Evolutionary conservation across 140 eudicot species (phyloP).

Genomic region (Ambrosia hybrid): DNA sequence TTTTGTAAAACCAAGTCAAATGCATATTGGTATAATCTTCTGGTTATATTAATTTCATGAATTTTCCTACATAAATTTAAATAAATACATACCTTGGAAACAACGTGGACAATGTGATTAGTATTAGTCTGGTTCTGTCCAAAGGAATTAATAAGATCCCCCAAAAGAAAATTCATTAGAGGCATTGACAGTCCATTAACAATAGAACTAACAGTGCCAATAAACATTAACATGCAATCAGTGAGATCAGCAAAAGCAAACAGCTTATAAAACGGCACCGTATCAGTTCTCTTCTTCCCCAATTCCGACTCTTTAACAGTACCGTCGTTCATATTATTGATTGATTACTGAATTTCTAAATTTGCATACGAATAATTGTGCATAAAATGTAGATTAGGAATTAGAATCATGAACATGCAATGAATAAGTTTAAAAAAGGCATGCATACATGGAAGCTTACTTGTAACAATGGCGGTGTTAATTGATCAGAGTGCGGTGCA

Average conservation of each 20-base stretch:
- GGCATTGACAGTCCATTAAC: slow-evolving; percentile 62
- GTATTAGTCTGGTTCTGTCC: slow-evolving; percentile 43
- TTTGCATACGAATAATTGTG: too few species aligned
- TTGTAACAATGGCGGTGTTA: too few species aligned
- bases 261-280: slow-evolving; percentile 59
- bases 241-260: slow-evolving; percentile 57
- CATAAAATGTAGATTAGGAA: too few species aligned
- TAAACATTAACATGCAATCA: slow-evolving; percentile 52
- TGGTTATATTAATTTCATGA: too few species aligned
- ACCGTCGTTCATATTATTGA: background rate
- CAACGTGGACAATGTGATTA: slow-evolving; percentile 32
- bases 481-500: too few species aligned
- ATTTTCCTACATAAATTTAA: background rate
- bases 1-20: too few species aligned
- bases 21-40: too few species aligned
- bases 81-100: slow-evolving; percentile 50
- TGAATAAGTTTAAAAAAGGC: too few species aligned
- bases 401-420: background rate
- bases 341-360: background rate
- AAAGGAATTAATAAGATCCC: slow-evolving; percentile 54
- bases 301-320: background rate
- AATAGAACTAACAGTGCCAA: slow-evolving; percentile 55
- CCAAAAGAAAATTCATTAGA: slow-evolving; percentile 60
- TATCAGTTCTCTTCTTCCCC: slow-evolving; percentile 2
- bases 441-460: too few species aligned